Conservation (phyloP, 768 basidiomycete species). For the Aureoboletus auriporus region DNA sequence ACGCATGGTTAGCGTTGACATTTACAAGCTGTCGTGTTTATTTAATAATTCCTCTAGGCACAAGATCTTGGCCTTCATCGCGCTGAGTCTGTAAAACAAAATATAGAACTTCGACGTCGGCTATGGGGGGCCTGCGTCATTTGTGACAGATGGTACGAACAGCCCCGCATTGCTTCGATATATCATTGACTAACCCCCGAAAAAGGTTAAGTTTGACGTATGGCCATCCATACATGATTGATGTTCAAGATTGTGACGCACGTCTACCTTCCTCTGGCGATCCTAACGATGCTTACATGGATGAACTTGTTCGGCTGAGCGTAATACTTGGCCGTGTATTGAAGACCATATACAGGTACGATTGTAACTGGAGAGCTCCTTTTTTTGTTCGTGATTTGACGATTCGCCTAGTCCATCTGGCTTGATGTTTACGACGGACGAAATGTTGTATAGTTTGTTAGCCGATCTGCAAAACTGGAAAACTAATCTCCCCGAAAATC, state of each 20-base stretch:
- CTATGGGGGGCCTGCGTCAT: conserved; percentile 96
- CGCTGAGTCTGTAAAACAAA: conserved; percentile 79
- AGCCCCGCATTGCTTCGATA: conserved; percentile 1
- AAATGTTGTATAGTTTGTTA: conserved; percentile 61
- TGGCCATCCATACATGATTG: conserved; percentile 95
- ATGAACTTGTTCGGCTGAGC: conserved; percentile 88
- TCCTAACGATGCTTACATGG: conserved; percentile 73
- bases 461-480: conserved; percentile 76
- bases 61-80: conserved; percentile 96
- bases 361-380: background rate
- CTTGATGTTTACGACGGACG: conserved; percentile 79
- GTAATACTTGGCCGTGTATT: conserved; percentile 88
- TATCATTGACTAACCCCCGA: conserved; percentile 5
- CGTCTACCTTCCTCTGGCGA: conserved; percentile 89
- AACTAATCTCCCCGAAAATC: conserved; percentile 66
- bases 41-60: conserved; percentile 49
- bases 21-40: conserved; percentile 2
- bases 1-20: conserved; percentile 67
- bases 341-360: conserved; percentile 89
- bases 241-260: conserved; percentile 94
- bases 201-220: conserved; percentile 81
- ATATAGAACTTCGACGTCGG: conserved; percentile 82
- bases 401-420: conserved; percentile 68
- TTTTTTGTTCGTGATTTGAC: conserved; percentile 8
- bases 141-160: conserved; percentile 80